These are phyloP conservation scores for Lumnitzera racemosa DNA, from an alignment of 345 rosid species.

Conservation along the genomic window DNA sequence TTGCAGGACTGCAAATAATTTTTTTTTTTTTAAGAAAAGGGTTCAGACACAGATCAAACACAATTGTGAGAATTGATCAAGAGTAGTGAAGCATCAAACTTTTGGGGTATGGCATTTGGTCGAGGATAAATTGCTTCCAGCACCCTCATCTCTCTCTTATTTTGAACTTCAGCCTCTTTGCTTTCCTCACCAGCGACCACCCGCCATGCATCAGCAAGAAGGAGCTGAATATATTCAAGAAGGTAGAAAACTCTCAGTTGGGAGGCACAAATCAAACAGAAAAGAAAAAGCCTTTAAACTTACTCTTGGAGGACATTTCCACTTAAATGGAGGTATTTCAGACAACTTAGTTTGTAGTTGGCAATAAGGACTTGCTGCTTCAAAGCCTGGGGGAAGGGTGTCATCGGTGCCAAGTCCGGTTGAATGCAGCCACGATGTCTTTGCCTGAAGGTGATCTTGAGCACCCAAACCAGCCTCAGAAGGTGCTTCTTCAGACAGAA, in stretches of 20 bases:
- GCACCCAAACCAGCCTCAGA: constrained; percentile 67
- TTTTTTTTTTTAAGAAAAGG: neutral
- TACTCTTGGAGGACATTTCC: constrained; percentile 75
- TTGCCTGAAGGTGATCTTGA: constrained; percentile 97
- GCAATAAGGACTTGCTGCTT: constrained; percentile 43
- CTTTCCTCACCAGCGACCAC: constrained; percentile 93
- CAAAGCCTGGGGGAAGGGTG: constrained; percentile 87
- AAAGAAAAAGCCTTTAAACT: constrained; percentile 5
- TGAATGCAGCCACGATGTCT: constrained; percentile 49
- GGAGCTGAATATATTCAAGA: constrained; percentile 34
- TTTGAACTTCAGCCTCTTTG: constrained; percentile 59
- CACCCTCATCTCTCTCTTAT: constrained; percentile 79
- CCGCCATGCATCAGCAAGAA: constrained; percentile 52
- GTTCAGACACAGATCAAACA: constrained; percentile 14
- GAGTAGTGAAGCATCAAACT: constrained; percentile 36
- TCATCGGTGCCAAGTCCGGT: constrained; percentile 41
- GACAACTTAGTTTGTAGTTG: constrained; percentile 46
- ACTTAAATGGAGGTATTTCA: constrained; percentile 61
- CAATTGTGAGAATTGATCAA: constrained; percentile 35
- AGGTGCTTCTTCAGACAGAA: constrained; percentile 86
- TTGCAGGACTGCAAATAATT: constrained; percentile 47
- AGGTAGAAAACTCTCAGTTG: neutral
- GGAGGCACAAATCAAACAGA: neutral
- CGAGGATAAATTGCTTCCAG: constrained; percentile 97
- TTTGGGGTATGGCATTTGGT: constrained; percentile 72